These are phyloP conservation scores for Polyporus arcularius DNA, from an alignment of 768 basidiomycete species.

Conservation along the genomic window DNA sequence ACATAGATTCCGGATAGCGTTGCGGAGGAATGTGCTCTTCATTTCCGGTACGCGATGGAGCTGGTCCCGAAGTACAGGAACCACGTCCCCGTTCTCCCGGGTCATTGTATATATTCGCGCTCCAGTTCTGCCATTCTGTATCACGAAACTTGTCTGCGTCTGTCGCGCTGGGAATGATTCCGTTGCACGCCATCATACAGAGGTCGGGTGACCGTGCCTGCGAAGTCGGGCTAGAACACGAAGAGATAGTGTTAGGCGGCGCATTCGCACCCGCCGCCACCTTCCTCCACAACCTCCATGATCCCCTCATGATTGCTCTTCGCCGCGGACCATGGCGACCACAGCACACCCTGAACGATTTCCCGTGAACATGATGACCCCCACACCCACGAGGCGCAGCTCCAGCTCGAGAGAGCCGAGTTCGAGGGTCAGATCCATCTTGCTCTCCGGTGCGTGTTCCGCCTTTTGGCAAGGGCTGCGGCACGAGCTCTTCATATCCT, in stretches of 20 bases:
- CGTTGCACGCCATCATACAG: background rate
- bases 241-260: constrained; percentile 1
- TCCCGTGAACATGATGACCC: background rate
- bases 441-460: constrained; percentile 22
- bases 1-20: constrained; percentile 29
- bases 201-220: constrained; percentile 4
- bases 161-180: background rate
- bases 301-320: background rate
- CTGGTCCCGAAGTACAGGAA: background rate
- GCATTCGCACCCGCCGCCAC: background rate
- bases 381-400: constrained; percentile 8
- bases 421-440: constrained; percentile 12
- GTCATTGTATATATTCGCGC: background rate
- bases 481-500: constrained; percentile 4
- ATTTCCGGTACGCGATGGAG: background rate
- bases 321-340: constrained; percentile 12
- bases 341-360: background rate
- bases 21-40: constrained; percentile 1
- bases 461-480: background rate
- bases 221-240: constrained; percentile 12
- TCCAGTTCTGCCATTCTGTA: background rate
- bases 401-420: constrained; percentile 9
- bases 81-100: background rate
- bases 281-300: constrained; percentile 10
- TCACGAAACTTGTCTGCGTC: background rate